Percentiles rank a stretch among this genome's conserved stretches.
Conservation (phyloP, 2,329 filamentous ascomycete species). For the Tolypocladium tropicale region DNA sequence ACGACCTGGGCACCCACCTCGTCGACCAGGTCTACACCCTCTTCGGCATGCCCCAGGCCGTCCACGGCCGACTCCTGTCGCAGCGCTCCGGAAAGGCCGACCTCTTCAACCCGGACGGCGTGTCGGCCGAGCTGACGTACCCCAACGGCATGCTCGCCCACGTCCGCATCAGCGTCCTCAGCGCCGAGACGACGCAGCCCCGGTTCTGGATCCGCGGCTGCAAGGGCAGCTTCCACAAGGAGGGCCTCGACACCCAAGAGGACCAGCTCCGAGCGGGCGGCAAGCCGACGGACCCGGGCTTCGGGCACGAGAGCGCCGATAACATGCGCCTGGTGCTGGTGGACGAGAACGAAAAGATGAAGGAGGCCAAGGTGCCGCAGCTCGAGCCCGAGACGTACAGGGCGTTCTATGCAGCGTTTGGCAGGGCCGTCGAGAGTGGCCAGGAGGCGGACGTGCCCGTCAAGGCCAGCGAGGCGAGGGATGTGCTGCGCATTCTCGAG, state of each 20-base stretch:
- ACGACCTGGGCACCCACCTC: slow-evolving; percentile 67
- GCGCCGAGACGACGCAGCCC: slow-evolving; percentile 57
- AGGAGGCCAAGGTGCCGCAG: slow-evolving; percentile 42
- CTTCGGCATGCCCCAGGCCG: slow-evolving; percentile 56
- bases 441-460: slow-evolving; percentile 42
- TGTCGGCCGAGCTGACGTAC: slow-evolving; percentile 60
- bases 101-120: slow-evolving; percentile 43
- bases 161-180: slow-evolving; percentile 59
- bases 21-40: slow-evolving; percentile 64
- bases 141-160: slow-evolving; percentile 52
- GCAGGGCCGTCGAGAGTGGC: slow-evolving; percentile 34
- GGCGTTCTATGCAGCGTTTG: slow-evolving; percentile 52
- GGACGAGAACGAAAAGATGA: slow-evolving; percentile 37
- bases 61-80: slow-evolving; percentile 59
- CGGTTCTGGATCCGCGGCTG: slow-evolving; percentile 70
- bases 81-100: slow-evolving; percentile 43
- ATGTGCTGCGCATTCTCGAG: slow-evolving; percentile 44
- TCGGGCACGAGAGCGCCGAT: slow-evolving; percentile 53
- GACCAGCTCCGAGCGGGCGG: slow-evolving; percentile 57
- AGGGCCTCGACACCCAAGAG: slow-evolving; percentile 63
- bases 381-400: slow-evolving; percentile 57
- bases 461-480: slow-evolving; percentile 38
- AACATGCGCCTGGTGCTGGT: slow-evolving; percentile 50
- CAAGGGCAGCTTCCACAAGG: slow-evolving; percentile 66
- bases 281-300: slow-evolving; percentile 49